phyloP scores from a whole-genome alignment of 169 alveolate genomes.

The Eimeria praecox region DNA sequence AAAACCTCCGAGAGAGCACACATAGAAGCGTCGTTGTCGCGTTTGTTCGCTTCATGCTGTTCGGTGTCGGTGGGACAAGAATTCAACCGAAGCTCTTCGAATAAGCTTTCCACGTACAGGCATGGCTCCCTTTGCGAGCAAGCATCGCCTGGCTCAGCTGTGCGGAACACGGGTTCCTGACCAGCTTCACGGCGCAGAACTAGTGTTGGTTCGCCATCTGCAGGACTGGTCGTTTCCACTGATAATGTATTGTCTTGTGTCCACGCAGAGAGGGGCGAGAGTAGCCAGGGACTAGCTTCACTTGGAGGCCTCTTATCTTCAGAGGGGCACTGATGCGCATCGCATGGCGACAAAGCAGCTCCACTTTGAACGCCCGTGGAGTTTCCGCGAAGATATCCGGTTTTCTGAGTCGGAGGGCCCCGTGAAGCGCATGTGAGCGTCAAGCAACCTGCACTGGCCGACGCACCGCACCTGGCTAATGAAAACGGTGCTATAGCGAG shows the following conservation, averaged over 20 bases:
- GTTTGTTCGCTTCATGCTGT: neutral
- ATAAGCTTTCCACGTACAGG: neutral
- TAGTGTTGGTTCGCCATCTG: conserved; percentile 47
- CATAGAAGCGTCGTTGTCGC: neutral
- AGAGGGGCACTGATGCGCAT: neutral
- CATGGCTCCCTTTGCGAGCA: neutral
- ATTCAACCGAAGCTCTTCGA: neutral
- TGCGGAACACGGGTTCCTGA: conserved; percentile 1
- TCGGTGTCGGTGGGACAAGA: neutral
- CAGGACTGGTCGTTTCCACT: conserved; percentile 48
- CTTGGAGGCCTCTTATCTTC: conserved; percentile 3
- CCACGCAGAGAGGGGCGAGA: conserved; percentile 34
- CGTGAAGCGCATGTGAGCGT: conserved; percentile 41
- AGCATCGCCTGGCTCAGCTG: neutral
- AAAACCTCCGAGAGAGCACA: neutral
- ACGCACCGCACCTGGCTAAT: neutral
- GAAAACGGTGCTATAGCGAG: conserved; percentile 44
- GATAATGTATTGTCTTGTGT: conserved; percentile 29
- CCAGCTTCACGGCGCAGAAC: conserved; percentile 71
- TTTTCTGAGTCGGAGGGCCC: conserved; percentile 11
- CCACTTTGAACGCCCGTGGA: conserved; percentile 7
- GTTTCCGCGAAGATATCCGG: conserved; percentile 2
- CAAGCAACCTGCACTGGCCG: conserved; percentile 40
- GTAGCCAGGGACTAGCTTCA: conserved; percentile 23
- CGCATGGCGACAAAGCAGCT: neutral